Base-by-base conservation (phyloP, 2,329 filamentous ascomycete species). In the Colletotrichum liaoningense region DNA sequence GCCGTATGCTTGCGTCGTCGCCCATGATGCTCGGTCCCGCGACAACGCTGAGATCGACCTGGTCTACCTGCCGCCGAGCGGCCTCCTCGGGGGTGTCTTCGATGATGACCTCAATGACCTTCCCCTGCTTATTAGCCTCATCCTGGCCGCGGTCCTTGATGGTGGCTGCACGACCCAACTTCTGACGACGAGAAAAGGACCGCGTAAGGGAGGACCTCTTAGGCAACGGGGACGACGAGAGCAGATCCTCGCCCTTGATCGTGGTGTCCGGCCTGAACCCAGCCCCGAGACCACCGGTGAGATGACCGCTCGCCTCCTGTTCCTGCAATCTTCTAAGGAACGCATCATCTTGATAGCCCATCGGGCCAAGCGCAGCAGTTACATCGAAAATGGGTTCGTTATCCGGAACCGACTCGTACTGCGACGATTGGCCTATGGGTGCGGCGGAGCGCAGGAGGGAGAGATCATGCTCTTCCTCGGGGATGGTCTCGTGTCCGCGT, bases 71-170 rank as follows among this genome's bases (percentile, higher is more conserved):
- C 6, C 76, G 70, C 54, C 60, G 62, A n/a, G 14, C 24, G n/a
- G 22, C 14, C 22, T 54, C 46, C 16, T 75, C 72, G 4, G 75
- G 52, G 8, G 52, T 65, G 24, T 80, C 76, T 28, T 87, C 86
- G 30, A 90, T 81, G 58, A 92, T 86, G 2, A 92, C 88, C 77
- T 91, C 86, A 71, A 92, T 88, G 2, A 91, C 86, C 75, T 90
- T 84, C 19, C 89, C 89, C n/a, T 86, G 83, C 70, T 87, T 87
- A 77, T 92, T 90, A 1, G 90, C 90, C 77, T 91, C 89, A 12
- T 82, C 85, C 79, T 92, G 90, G 0, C 86, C 89, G 22, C 88
- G 81, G 24, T 85, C 83, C 68, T 83, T 86, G 67, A 91, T 81
- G 0, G 85, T 87, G 63, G 85, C 80, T 11, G 77, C 76, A 52